These are phyloP conservation scores for Pyrenopolyporus hunteri DNA, from an alignment of 495 filamentous ascomycete species.

Conservation along the genomic window DNA sequence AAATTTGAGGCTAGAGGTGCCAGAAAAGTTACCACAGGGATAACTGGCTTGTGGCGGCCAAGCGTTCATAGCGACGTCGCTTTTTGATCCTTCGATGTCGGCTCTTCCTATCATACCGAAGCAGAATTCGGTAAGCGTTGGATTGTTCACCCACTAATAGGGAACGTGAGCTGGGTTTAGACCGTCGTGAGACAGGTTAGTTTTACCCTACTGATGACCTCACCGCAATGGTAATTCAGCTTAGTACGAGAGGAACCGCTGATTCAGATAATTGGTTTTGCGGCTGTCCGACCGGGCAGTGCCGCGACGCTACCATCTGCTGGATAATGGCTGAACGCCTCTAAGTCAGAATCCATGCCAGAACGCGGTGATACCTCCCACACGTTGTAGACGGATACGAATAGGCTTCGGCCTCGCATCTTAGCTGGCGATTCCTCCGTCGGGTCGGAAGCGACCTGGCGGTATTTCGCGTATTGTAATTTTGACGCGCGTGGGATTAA, in stretches of 20 bases:
- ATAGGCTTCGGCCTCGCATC: slow-evolving; percentile 64
- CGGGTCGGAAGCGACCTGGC: not conserved
- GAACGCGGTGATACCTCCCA: slow-evolving; percentile 65
- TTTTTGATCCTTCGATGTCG: slow-evolving; percentile 10
- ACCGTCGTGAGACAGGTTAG: slow-evolving; percentile 9
- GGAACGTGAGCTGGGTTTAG: slow-evolving; percentile 9
- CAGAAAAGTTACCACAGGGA: slow-evolving; percentile 10
- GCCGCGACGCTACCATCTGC: slow-evolving; percentile 8
- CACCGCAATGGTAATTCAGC: slow-evolving; percentile 9
- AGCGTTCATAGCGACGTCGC: slow-evolving; percentile 9
- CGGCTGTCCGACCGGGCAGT: slow-evolving; percentile 8
- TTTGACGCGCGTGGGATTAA: slow-evolving; percentile 6
- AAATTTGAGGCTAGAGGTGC: slow-evolving; percentile 10
- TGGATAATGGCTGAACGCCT: slow-evolving; percentile 55
- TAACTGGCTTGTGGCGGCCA: slow-evolving; percentile 11
- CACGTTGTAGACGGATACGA: slow-evolving; percentile 70
- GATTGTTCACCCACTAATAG: slow-evolving; percentile 10
- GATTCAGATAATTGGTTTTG: slow-evolving; percentile 67
- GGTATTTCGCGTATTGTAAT: slow-evolving; percentile 8
- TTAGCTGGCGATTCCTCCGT: slow-evolving; percentile 32
- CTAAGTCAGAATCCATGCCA: slow-evolving; percentile 72
- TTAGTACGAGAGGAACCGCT: slow-evolving; percentile 8
- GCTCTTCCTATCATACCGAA: slow-evolving; percentile 8
- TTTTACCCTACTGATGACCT: slow-evolving; percentile 10
- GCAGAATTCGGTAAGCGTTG: slow-evolving; percentile 9